These are phyloP conservation scores for Talaromyces proteolyticus DNA, from an alignment of 495 filamentous ascomycete genomes.

Conservation along the genomic window DNA sequence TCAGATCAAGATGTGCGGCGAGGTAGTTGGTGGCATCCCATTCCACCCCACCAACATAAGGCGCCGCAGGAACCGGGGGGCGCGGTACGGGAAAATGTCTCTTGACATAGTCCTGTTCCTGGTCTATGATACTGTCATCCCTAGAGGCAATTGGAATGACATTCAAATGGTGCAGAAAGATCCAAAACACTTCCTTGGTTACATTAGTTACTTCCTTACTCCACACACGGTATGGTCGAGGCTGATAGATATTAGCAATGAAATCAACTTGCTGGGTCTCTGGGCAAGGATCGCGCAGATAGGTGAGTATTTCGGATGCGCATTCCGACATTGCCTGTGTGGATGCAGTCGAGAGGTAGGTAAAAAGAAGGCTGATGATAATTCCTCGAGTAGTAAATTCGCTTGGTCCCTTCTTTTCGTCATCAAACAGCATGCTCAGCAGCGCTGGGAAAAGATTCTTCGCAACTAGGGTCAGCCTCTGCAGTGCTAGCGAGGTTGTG, in stretches of 20 bases:
- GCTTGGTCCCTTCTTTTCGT: constrained; percentile 93
- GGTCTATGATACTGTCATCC: constrained; percentile 21
- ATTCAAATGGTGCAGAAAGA: constrained; percentile 91
- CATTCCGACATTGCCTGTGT: constrained; percentile 47
- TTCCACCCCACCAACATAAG: constrained; percentile 95
- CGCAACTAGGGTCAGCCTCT: constrained; percentile 76
- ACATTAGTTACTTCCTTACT: constrained; percentile 86
- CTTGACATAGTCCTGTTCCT: constrained; percentile 45
- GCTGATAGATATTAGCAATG: constrained; percentile 80
- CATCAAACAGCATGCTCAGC: constrained; percentile 85
- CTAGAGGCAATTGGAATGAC: constrained; percentile 55
- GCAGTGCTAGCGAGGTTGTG: constrained; percentile 78
- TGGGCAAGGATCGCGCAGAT: constrained; percentile 75
- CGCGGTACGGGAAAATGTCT: constrained; percentile 82
- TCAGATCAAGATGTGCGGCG: constrained; percentile 81
- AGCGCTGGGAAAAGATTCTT: constrained; percentile 78
- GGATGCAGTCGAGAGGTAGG: constrained; percentile 62
- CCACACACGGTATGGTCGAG: constrained; percentile 89
- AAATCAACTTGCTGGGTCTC: constrained; percentile 76
- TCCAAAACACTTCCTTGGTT: constrained; percentile 99
- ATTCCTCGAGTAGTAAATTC: constrained; percentile 91
- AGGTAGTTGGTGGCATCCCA: constrained; percentile 99
- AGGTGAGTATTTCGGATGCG: constrained; percentile 64
- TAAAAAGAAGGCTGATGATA: constrained; percentile 80
- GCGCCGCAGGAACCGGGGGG: constrained; percentile 87